phyloP scores from a whole-genome alignment of 441 rosid species.

The Adansonia gregorii region DNA sequence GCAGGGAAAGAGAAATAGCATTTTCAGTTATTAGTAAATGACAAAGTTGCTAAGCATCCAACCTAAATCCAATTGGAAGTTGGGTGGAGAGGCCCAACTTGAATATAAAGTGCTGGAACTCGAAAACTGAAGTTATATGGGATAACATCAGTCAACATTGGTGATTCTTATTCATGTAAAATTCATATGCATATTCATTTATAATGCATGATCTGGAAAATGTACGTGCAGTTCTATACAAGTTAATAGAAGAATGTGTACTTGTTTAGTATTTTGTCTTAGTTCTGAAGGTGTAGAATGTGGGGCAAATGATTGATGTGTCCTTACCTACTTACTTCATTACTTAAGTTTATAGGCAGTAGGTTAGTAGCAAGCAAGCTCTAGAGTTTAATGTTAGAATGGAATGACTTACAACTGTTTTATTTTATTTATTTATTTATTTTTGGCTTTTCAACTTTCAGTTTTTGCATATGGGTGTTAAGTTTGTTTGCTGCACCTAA shows the following conservation, averaged over 20 bases:
- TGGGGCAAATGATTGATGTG: background rate
- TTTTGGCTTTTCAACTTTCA: background rate
- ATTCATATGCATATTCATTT: background rate
- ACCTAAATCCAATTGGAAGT: background rate
- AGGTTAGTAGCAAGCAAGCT: background rate
- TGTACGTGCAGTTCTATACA: background rate
- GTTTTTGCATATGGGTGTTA: background rate
- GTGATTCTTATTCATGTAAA: background rate
- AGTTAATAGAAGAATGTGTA: background rate
- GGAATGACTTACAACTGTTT: background rate
- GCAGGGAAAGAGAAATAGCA: background rate
- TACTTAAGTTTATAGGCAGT: background rate
- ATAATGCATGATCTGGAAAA: background rate
- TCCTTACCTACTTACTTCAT: background rate
- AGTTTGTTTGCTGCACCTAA: slow-evolving; percentile 24
- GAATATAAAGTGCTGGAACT: background rate
- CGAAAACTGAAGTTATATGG: background rate
- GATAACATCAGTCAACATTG: background rate
- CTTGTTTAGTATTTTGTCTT: background rate
- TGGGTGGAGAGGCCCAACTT: background rate
- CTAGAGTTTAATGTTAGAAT: slow-evolving; percentile 6
- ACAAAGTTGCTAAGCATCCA: background rate
- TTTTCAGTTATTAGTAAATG: background rate
- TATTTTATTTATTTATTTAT: background rate
- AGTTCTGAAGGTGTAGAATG: background rate